Base-by-base conservation (phyloP, 345 rosid species). In the Populus tremula region DNA sequence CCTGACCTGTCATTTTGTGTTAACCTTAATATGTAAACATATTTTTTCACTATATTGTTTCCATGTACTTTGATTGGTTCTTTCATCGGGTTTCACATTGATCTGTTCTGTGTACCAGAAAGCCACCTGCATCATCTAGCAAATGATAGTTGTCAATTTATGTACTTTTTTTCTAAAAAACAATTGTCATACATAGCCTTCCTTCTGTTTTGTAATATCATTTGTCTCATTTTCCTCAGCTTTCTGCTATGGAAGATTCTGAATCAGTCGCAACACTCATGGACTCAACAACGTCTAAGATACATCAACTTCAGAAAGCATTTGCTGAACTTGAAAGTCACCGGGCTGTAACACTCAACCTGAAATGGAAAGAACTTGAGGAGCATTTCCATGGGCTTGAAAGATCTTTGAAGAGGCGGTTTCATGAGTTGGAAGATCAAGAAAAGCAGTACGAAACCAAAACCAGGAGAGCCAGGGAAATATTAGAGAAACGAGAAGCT, bases 331-430 rank as follows among this genome's bases (percentile, higher is more conserved):
- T 96, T 77, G 98, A 96, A 84, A 92, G 95, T 75, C 93, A 94
- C 71, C 89, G 95, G 71, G 97, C 97, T 2, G 84, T 96, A 68
- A 88, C 98, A 10, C 95, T 96, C 71, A 92, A 96, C 83, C 68
- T 96, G 82, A 96, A 90, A 81, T 93, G 99, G 99, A 92, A 92
- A 85, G 99, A 92, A 82, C 89, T 96, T 53, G 98, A 96, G 85
- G 98, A 92, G 79, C 98, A 96, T 89, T 96, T 96, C 78, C 93
- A 94, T 82, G 99, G 99, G 75, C 97, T 96, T 65, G 98, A 96
- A 84, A 96, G 89, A 81, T 93, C 99, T 45, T 86, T 96, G 93
- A 96, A 96, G 89, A 90, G 99, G 82, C 91, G 98, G 56, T 96
- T 96, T 83, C 93, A 96, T 82, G 98, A 96, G 85, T 82, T 96